phyloP scores from a whole-genome alignment of 2,329 filamentous ascomycete species.

The Cercospora zeae-maydis region DNA sequence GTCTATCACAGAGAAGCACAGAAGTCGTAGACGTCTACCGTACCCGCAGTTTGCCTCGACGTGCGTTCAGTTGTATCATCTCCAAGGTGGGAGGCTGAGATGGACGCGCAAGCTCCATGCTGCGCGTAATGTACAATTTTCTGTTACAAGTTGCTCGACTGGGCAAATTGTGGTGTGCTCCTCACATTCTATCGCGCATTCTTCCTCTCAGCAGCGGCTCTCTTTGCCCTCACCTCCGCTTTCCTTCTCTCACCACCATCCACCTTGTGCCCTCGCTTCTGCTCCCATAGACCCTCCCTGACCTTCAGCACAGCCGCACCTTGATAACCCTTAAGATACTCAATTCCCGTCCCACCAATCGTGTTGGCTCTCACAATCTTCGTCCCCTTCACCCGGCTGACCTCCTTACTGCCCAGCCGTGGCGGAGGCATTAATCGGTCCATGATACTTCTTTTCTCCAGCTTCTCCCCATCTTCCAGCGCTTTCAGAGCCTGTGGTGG shows the following conservation, averaged over 20 bases:
- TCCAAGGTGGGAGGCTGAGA: neutral
- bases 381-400: constrained; percentile 56
- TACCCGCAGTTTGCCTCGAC: neutral
- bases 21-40: neutral
- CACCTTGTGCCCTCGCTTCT: constrained; percentile 81
- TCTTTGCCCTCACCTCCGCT: constrained; percentile 83
- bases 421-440: constrained; percentile 32
- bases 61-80: neutral
- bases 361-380: constrained; percentile 64
- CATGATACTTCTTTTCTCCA: constrained; percentile 22
- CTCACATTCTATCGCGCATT: constrained; percentile 1
- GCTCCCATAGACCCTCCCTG: constrained; percentile 90
- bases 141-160: neutral
- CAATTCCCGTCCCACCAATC: constrained; percentile 72
- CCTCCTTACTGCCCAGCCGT: constrained; percentile 34
- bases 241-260: constrained; percentile 92
- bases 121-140: neutral
- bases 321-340: constrained; percentile 60
- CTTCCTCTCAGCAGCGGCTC: constrained; percentile 72
- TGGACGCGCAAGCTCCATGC: neutral
- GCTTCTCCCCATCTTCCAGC: constrained; percentile 2
- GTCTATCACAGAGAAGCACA: neutral
- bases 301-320: constrained; percentile 65
- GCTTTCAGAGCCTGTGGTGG: constrained; percentile 38
- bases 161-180: neutral